Evolutionary conservation across 2,329 filamentous ascomycete genomes (phyloP), one percentile per base, ranked within the genome.

Genomic region (Fusarium sp.): DNA sequence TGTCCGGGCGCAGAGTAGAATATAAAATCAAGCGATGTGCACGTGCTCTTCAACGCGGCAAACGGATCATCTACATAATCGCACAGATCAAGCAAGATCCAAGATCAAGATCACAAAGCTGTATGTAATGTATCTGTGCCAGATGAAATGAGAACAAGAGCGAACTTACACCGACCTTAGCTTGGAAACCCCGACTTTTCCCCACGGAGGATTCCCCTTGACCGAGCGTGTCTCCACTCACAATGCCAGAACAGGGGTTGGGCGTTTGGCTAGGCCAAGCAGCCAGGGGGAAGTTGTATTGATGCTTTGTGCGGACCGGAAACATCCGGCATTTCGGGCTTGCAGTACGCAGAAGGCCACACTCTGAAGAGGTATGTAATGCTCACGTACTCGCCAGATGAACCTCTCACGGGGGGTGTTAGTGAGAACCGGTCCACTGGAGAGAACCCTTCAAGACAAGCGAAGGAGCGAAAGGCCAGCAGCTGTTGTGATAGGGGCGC

Each of bases 151-250:
- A 33, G 28, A 37, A 49, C 37, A 44, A 70, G 45, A 56, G 60
- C 52, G 50, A 63, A 45, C 47, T 67, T 53, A 45, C 66, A 51
- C 46, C 62, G 67, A 64, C 58, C 58, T 53, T 62, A 67, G 67
- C 51, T 50, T 38, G 8, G 20, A 54, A 70, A 68, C 67, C 67
- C 67, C 67, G 67, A 70, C 54, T 68, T 70, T 70, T 70, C 67
- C 67, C 67, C 67, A 70, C 67, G 64, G 54, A 59, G 47, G 42
- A 55, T 44, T 60, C 36, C 40, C 46, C 30, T 57, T 53, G 34
- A 16, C 38, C 38, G 40, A 38, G 45, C 42, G 55, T 38, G 59
- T 65, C 46, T 31, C 56, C 44, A 41, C 63, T 44, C 37, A 45
- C 26, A 47, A 45, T 36, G 20, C 37, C 23, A 53, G 26, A 57